These are phyloP conservation scores for Sugiyamaella japonica DNA, from an alignment of 1,139 yeast species.

Conservation along the genomic window DNA sequence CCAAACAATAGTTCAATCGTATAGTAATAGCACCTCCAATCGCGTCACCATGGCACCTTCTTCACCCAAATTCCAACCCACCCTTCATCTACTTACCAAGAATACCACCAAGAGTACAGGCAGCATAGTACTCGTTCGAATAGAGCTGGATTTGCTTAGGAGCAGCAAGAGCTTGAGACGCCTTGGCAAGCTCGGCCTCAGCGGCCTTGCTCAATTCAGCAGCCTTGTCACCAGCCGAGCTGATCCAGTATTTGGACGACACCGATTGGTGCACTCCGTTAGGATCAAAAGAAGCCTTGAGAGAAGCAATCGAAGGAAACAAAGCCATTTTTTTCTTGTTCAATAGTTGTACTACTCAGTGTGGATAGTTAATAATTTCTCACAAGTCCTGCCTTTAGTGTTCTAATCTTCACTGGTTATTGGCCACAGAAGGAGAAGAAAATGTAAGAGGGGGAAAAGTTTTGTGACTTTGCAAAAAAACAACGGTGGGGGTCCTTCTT, in stretches of 20 bases:
- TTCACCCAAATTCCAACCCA: no score
- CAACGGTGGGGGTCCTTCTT: constrained; percentile 1
- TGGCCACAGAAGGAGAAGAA: constrained; percentile 7
- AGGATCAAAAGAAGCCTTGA: constrained; percentile 44
- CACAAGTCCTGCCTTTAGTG: not conserved
- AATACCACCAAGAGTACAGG: constrained; percentile 88
- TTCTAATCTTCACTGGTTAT: constrained; percentile 2
- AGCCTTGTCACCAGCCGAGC: constrained; percentile 39
- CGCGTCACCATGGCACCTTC: no score
- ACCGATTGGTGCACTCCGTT: constrained; percentile 35
- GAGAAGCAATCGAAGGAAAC: constrained; percentile 43
- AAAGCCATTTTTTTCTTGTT: constrained; percentile 37
- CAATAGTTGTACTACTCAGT: not conserved
- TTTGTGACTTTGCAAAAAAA: not conserved
- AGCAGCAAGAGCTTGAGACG: constrained; percentile 38
- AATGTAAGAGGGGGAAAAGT: not conserved
- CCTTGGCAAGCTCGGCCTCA: constrained; percentile 40
- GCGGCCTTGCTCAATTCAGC: constrained; percentile 31
- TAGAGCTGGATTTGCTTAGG: constrained; percentile 50
- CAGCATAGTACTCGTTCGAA: constrained; percentile 70
- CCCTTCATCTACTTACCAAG: constrained; percentile 39
- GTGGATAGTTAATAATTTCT: constrained; percentile 13
- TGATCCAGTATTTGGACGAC: constrained; percentile 38
- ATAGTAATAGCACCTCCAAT: no score
- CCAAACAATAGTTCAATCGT: no score